phyloP scores from a whole-genome alignment of 2,329 filamentous ascomycete genomes.

The Tolypocladium inflatum region DNA sequence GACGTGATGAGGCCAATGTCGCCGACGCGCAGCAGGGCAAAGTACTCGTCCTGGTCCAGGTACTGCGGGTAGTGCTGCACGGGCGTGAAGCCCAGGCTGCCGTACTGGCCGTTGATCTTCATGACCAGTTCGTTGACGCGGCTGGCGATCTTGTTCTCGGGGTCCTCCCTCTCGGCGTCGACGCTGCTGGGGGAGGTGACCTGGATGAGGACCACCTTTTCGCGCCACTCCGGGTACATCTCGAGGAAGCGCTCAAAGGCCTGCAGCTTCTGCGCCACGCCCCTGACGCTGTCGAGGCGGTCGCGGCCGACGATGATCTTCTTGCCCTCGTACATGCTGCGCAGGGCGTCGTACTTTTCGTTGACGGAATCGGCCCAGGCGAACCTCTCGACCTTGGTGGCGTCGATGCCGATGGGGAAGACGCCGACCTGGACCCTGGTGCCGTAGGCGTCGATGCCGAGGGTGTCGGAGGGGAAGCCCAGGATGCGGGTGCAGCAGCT shows the following conservation, averaged over 20 bases:
- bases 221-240: conserved; percentile 82
- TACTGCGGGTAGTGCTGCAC: conserved; percentile 96
- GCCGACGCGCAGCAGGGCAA: conserved; percentile 80
- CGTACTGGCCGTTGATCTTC: conserved; percentile 84
- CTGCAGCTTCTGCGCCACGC: conserved; percentile 91
- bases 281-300: conserved; percentile 83
- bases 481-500: conserved; percentile 89
- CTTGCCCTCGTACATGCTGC: conserved; percentile 73
- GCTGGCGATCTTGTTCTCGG: conserved; percentile 72
- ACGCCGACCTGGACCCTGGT: conserved; percentile 84
- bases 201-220: conserved; percentile 88
- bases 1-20: conserved; percentile 93
- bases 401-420: conserved; percentile 91
- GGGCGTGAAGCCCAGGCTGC: conserved; percentile 79
- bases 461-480: conserved; percentile 78
- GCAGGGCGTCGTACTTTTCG: conserved; percentile 63
- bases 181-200: conserved; percentile 82
- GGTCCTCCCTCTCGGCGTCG: conserved; percentile 67
- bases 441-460: conserved; percentile 82
- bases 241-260: conserved; percentile 90
- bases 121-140: conserved; percentile 87
- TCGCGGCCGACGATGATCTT: conserved; percentile 94
- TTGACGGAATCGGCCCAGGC: conserved; percentile 65
- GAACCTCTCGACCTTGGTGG: conserved; percentile 62
- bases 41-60: conserved; percentile 81